Evolutionary conservation across 2,329 filamentous ascomycete genomes (phyloP).

Genomic region (Cercospora janseana): DNA sequence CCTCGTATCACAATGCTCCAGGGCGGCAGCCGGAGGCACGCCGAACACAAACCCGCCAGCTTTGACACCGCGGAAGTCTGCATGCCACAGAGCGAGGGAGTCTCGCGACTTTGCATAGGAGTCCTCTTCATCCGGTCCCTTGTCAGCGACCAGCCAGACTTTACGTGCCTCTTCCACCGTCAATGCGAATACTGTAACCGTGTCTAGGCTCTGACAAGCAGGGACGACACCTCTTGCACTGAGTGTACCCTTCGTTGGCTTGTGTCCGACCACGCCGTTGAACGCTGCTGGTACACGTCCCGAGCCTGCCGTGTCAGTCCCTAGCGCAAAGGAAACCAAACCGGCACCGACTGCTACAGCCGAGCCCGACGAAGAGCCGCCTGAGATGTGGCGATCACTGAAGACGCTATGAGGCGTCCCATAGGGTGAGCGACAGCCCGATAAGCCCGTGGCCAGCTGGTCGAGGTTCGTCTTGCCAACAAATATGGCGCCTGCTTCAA

Average conservation of each 20-base stretch:
- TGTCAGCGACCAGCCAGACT: slow-evolving; percentile 50
- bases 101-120: slow-evolving; percentile 50
- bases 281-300: slow-evolving; percentile 55
- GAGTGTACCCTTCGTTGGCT: slow-evolving; percentile 54
- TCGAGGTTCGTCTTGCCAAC: slow-evolving; percentile 63
- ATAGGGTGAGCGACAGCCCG: slow-evolving; percentile 58
- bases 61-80: slow-evolving; percentile 37
- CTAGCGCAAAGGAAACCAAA: slow-evolving; percentile 57
- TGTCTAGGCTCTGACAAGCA: slow-evolving; percentile 58
- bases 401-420: slow-evolving; percentile 56
- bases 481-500: slow-evolving; percentile 55
- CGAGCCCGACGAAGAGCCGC: slow-evolving; percentile 58
- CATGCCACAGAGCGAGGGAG: slow-evolving; percentile 37
- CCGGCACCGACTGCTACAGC: slow-evolving; percentile 55
- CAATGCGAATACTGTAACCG: slow-evolving; percentile 54
- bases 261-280: slow-evolving; percentile 54
- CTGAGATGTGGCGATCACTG: slow-evolving; percentile 52
- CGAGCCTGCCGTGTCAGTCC: slow-evolving; percentile 57
- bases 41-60: slow-evolving; percentile 49
- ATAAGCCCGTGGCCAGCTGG: slow-evolving; percentile 61
- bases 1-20: slow-evolving; percentile 44
- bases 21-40: slow-evolving; percentile 46
- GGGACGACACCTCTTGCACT: slow-evolving; percentile 53
- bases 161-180: slow-evolving; percentile 51
- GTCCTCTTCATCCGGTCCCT: slow-evolving; percentile 50